Evolutionary conservation across 1,284 basidiomycete species (phyloP), one percentile per base, ranked within the genome.

Genomic region (Cerioporus squamosus): DNA sequence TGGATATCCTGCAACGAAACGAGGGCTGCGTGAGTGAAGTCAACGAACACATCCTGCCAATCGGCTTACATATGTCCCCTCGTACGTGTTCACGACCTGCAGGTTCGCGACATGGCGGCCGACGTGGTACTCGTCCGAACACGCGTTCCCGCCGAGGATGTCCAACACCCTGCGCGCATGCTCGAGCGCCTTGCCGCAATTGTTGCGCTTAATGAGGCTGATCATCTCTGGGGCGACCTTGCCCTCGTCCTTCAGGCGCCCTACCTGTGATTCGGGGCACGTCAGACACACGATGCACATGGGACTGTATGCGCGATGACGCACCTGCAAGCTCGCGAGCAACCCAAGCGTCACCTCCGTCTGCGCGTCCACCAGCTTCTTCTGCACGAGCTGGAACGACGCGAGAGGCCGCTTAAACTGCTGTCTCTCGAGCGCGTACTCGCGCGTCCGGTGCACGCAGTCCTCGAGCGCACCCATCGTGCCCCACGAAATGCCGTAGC

Each of bases 381-480:
- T 97, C 76, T 98, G 97, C 22, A 98, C 84, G 20, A 96, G 86
- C 75, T 99, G 96, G 86, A 97, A 99, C 3, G 91, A 93, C 1
- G 94, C 95, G 5, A 98, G 81, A 0, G 95, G 95, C 36, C 91
- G 87, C 38, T 86, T 81, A 79, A 98, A 98, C 75, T 98, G 96
- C 44, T 90, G 83, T 50, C 94, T 83, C 70, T 98, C 94, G 23
- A 98, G 83, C 1, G 94, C 92, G 71, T 99, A 98, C 26, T 84
- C 83, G 26, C 93, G 83, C 0, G 96, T 86, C 50, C 87, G 86
- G 44, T 82, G 73, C 33, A 98, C 82, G 70, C 94, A 97, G 67
- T 97, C 94, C 75, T 99, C 97, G 29, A 99, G 83, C 0, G 97
- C 91, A 46, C 95, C 95, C 83, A 97, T 95, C 1, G 93, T 91